Conservation (phyloP, 768 basidiomycete species). For the Russula vinacea region DNA sequence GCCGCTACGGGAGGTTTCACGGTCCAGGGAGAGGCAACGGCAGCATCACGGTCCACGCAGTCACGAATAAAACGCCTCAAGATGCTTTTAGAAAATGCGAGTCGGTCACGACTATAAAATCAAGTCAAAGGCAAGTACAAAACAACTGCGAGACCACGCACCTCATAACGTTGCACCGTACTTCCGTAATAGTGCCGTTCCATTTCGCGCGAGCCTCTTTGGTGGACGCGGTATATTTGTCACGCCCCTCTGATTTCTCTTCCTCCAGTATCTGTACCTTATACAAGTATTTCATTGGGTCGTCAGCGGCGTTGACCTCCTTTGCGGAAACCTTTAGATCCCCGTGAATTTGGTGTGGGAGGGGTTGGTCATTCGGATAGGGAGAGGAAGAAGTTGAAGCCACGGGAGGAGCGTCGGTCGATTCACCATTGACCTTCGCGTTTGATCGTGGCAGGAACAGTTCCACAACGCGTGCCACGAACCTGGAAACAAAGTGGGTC, state of each 20-base stretch:
- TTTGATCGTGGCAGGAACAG: conserved; percentile 58
- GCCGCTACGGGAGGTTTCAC: conserved; percentile 84
- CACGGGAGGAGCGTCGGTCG: conserved; percentile 28
- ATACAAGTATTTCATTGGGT: conserved; percentile 82
- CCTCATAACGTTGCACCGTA: conserved; percentile 79
- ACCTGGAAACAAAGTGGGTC: conserved; percentile 45
- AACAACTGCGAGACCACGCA: conserved; percentile 37
- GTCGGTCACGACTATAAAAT: conserved; percentile 76
- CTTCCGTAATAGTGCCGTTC: conserved; percentile 78
- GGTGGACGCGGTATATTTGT: conserved; percentile 56
- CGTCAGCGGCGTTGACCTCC: conserved; percentile 67
- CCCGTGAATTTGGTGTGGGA: conserved; percentile 65
- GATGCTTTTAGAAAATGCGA: conserved; percentile 95
- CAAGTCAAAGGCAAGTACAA: conserved; percentile 7
- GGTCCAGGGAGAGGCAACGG: conserved; percentile 93
- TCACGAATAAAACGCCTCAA: conserved; percentile 95
- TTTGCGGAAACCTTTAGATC: conserved; percentile 75
- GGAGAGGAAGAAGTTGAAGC: conserved; percentile 43
- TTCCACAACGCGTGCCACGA: conserved; percentile 75
- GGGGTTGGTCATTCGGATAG: conserved; percentile 42
- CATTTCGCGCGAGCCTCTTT: conserved; percentile 55
- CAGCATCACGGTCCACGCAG: conserved; percentile 88
- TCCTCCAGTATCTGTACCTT: conserved; percentile 80
- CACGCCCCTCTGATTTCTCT: conserved; percentile 62
- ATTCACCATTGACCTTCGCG: conserved; percentile 18